Conservation (phyloP, 768 basidiomycete species). For the Agrocybe pediades region DNA sequence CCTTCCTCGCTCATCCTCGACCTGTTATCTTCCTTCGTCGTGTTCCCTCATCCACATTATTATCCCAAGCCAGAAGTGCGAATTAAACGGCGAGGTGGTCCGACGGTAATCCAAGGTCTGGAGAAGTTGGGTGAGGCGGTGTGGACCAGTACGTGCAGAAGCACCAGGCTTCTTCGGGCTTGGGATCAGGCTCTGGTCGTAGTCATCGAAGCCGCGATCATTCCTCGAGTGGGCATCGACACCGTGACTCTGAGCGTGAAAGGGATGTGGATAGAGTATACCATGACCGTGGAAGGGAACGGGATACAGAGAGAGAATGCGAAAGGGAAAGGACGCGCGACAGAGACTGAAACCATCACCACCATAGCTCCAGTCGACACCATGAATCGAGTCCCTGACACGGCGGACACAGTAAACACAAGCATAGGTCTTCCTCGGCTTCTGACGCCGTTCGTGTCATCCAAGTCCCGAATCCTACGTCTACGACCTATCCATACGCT, state of each 20-base stretch:
- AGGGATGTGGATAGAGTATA: too few species aligned
- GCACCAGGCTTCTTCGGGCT: too few species aligned
- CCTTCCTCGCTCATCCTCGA: slow-evolving; percentile 35
- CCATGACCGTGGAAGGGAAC: not conserved
- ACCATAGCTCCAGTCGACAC: not conserved
- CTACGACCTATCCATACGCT: too few species aligned
- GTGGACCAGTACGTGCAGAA: not conserved
- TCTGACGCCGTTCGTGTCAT: not conserved
- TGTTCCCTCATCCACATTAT: slow-evolving; percentile 46
- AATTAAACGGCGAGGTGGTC: not conserved
- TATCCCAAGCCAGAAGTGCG: not conserved
- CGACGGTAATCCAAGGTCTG: not conserved
- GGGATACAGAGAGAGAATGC: too few species aligned
- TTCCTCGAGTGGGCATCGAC: too few species aligned
- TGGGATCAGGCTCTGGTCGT: not conserved
- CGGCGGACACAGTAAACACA: not conserved
- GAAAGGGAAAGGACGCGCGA: too few species aligned
- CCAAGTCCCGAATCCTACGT: not conserved
- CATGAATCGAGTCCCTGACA: not conserved
- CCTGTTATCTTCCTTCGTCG: slow-evolving; percentile 58
- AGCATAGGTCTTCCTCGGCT: not conserved
- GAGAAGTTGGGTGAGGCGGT: not conserved
- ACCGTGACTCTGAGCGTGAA: too few species aligned
- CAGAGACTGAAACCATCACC: not conserved
- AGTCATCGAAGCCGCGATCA: not conserved